phyloP scores from a whole-genome alignment of 1,284 basidiomycete genomes.

The Sanghuangporus weigelae region DNA sequence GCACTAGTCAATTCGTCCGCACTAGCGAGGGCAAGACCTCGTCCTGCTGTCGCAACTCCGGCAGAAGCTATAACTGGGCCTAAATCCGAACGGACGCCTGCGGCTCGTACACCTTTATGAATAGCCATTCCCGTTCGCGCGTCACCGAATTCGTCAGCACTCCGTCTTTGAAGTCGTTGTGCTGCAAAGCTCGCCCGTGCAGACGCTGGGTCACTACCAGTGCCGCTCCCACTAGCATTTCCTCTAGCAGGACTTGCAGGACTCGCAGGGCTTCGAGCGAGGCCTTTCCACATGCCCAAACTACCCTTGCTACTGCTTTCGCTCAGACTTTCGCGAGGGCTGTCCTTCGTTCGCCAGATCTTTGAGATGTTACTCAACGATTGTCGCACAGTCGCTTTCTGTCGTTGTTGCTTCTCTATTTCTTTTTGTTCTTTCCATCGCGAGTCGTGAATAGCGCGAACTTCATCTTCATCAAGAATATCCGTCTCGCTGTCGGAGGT shows the following conservation, averaged over 20 bases:
- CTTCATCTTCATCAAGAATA: conserved; percentile 15
- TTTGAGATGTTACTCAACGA: conserved; percentile 3
- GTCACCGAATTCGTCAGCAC: conserved; percentile 9
- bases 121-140: not conserved
- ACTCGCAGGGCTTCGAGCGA: not conserved
- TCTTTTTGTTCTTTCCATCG: not conserved
- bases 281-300: not conserved
- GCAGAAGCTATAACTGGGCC: conserved; percentile 2
- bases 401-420: conserved; percentile 1
- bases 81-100: conserved; percentile 1
- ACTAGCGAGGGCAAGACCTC: conserved; percentile 3
- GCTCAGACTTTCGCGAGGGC: conserved; percentile 1
- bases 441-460: not conserved
- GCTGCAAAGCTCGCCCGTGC: conserved; percentile 8
- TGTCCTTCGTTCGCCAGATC: conserved; percentile 5
- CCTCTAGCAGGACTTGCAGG: not conserved
- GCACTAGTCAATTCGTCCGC: conserved; percentile 15
- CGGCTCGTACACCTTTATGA: not conserved
- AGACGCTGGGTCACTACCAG: not conserved
- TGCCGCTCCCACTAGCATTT: not conserved
- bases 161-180: conserved; percentile 6
- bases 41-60: not conserved
- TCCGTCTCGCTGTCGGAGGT: conserved; percentile 13
- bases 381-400: not conserved
- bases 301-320: conserved; percentile 7